phyloP scores from a whole-genome alignment of 805 yeast species.

The Wickerhamomyces canadensis region DNA sequence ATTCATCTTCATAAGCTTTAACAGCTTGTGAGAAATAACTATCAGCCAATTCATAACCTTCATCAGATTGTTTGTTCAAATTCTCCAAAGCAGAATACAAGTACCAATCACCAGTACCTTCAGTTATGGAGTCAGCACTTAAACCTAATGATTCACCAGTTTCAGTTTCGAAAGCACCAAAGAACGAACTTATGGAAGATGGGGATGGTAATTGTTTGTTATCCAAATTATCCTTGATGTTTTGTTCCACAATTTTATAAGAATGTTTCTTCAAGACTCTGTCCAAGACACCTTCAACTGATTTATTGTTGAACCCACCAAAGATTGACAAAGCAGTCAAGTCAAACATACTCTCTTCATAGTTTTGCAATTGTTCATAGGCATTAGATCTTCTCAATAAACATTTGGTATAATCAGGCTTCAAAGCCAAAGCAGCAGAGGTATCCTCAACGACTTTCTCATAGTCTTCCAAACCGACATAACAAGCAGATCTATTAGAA shows the following conservation, averaged over 20 bases:
- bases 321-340: conserved; percentile 81
- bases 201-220: conserved; percentile 63
- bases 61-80: conserved; percentile 38
- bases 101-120: conserved; percentile 56
- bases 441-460: conserved; percentile 87
- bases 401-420: conserved; percentile 90
- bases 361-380: conserved; percentile 73
- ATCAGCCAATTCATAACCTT: conserved; percentile 34
- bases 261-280: conserved; percentile 80
- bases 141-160: conserved; percentile 36
- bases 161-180: conserved; percentile 74
- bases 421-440: conserved; percentile 74
- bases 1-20: conserved; percentile 31
- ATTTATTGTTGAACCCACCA: conserved; percentile 76
- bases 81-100: conserved; percentile 61
- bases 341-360: conserved; percentile 85
- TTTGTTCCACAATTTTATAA: conserved; percentile 56
- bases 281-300: conserved; percentile 78
- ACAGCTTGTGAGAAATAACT: conserved; percentile 50
- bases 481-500: conserved; percentile 96
- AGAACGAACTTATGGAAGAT: conserved; percentile 78
- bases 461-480: conserved; percentile 72
- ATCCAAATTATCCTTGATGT: conserved; percentile 8
- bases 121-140: conserved; percentile 33
- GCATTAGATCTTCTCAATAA: conserved; percentile 90